Conservation (phyloP, 1,284 basidiomycete species). For the Porodaedalea pini region DNA sequence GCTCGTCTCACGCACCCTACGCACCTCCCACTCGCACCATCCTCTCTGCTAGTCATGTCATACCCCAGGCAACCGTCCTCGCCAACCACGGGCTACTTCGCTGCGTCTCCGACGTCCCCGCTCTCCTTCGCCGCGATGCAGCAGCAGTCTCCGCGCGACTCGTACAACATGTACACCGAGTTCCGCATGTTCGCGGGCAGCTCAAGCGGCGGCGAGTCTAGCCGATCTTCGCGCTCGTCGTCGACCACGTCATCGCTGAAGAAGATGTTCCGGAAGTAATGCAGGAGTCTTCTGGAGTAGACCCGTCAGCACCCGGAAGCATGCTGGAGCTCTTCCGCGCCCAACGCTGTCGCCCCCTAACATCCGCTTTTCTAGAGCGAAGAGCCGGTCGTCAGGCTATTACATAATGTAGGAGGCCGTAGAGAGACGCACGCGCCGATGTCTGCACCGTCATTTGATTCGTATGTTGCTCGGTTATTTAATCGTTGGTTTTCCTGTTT, state of each 20-base stretch:
- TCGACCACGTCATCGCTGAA: background rate
- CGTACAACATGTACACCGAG: slow-evolving; percentile 61
- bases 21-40: background rate
- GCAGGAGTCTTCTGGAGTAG: background rate
- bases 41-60: slow-evolving; percentile 2
- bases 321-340: background rate
- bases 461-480: too few species aligned
- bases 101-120: slow-evolving; percentile 34
- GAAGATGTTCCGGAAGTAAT: slow-evolving; percentile 12
- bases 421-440: too few species aligned
- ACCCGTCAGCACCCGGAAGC: too few species aligned
- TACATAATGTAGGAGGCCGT: too few species aligned
- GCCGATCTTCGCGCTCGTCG: background rate
- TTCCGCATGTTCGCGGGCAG: slow-evolving; percentile 29
- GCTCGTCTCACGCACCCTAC: background rate
- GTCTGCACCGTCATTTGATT: too few species aligned
- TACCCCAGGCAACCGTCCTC: slow-evolving; percentile 25
- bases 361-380: too few species aligned
- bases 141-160: slow-evolving; percentile 63
- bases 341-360: too few species aligned
- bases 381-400: too few species aligned
- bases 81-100: slow-evolving; percentile 34
- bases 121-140: slow-evolving; percentile 63
- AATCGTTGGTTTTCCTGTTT: too few species aligned
- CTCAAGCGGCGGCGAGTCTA: too few species aligned